These are phyloP conservation scores for Xylariomycetidae sp. DNA, from an alignment of 2,329 filamentous ascomycete species.

Conservation along the genomic window DNA sequence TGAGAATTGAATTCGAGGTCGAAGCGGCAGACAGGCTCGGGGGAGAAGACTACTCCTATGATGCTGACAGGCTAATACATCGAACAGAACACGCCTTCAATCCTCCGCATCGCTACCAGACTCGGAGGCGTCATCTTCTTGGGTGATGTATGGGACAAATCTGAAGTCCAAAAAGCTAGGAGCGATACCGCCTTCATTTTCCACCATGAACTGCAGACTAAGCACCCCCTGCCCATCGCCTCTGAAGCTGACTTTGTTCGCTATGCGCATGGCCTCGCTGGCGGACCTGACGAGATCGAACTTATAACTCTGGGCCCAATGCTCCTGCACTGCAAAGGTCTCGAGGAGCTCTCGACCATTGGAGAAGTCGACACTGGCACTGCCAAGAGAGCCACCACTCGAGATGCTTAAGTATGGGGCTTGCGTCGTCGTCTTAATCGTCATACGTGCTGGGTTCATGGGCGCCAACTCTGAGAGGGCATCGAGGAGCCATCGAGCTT, in stretches of 20 bases:
- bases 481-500: conserved; percentile 66
- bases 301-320: conserved; percentile 71
- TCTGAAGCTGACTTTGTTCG: conserved; percentile 86
- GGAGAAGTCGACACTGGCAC: conserved; percentile 63
- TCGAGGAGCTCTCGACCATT: conserved; percentile 65
- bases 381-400: conserved; percentile 54
- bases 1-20: no score
- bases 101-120: conserved; percentile 34
- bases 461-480: conserved; percentile 64
- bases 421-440: conserved; percentile 58
- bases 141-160: conserved; percentile 68
- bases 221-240: conserved; percentile 86
- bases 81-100: conserved; percentile 3
- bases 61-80: not conserved
- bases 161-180: conserved; percentile 82
- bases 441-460: conserved; percentile 68
- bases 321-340: conserved; percentile 61
- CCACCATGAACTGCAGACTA: conserved; percentile 94
- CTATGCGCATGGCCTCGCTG: conserved; percentile 85
- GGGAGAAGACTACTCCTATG: no score
- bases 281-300: conserved; percentile 84
- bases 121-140: conserved; percentile 52
- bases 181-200: conserved; percentile 64
- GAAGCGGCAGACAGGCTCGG: no score
- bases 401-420: conserved; percentile 73